Conservation (phyloP, 2,329 filamentous ascomycete species). For the Stachybotrys chartarum region DNA sequence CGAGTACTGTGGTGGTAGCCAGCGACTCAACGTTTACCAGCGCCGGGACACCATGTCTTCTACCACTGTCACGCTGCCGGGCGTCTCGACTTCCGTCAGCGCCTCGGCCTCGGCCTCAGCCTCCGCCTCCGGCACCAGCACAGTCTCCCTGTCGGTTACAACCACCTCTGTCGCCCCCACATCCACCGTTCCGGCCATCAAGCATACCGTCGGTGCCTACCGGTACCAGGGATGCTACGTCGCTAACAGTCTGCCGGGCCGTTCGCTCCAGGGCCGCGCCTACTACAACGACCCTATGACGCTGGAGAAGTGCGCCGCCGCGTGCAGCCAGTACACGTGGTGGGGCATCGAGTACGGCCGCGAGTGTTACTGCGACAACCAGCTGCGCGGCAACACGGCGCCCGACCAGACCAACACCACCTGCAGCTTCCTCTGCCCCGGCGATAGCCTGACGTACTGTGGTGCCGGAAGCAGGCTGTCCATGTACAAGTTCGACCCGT, state of each 20-base stretch:
- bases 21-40: slow-evolving; percentile 1
- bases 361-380: slow-evolving; percentile 31
- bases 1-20: slow-evolving; percentile 2
- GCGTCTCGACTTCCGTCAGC: background rate
- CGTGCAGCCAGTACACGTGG: background rate
- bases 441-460: slow-evolving; percentile 24
- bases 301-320: background rate
- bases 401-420: slow-evolving; percentile 20
- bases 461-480: slow-evolving; percentile 24
- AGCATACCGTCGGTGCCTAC: background rate
- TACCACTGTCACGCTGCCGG: background rate
- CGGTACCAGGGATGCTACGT: slow-evolving; percentile 1
- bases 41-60: background rate
- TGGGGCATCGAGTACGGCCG: slow-evolving; percentile 20
- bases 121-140: background rate
- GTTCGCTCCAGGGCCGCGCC: background rate
- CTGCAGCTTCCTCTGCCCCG: slow-evolving; percentile 24
- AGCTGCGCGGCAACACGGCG: slow-evolving; percentile 16
- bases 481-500: slow-evolving; percentile 18
- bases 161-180: background rate
- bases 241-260: background rate
- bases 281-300: slow-evolving; percentile 1
- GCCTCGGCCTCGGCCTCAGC: background rate
- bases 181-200: background rate
- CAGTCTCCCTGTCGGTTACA: background rate